Evolutionary conservation across 1,284 basidiomycete species (phyloP).

Genomic region (Cryptococcus hybrid): DNA sequence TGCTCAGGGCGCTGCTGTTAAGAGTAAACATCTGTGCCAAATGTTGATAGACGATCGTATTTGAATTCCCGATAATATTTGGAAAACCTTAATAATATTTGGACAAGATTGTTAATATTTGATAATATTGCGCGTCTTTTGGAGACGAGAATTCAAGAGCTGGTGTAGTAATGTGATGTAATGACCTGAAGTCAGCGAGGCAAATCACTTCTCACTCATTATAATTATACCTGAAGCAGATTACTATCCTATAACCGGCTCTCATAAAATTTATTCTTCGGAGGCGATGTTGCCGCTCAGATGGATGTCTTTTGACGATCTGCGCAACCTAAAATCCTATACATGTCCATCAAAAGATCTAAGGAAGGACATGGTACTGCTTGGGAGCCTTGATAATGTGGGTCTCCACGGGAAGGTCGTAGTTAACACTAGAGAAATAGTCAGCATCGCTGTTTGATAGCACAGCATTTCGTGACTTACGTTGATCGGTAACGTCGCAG

Average conservation of each 20-base stretch:
- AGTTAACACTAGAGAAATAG: slow-evolving; percentile 38
- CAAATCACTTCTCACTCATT: too few relatives aligned
- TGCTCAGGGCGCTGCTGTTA: slow-evolving; percentile 8
- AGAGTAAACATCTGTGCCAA: background rate
- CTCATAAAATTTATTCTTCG: too few relatives aligned
- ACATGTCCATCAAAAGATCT: slow-evolving; percentile 15
- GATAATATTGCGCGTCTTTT: background rate
- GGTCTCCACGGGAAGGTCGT: slow-evolving; percentile 50
- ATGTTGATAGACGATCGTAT: background rate
- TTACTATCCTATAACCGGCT: too few relatives aligned
- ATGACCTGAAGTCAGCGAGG: too few relatives aligned
- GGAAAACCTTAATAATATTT: background rate
- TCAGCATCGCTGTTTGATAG: background rate
- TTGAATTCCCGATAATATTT: background rate
- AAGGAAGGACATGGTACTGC: slow-evolving; percentile 53
- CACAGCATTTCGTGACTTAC: slow-evolving; percentile 35
- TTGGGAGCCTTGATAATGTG: slow-evolving; percentile 48
- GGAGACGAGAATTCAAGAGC: too few relatives aligned
- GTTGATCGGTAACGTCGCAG: slow-evolving; percentile 84
- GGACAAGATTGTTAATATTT: background rate
- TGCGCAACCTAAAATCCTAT: too few relatives aligned
- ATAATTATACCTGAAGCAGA: too few relatives aligned
- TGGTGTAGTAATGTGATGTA: too few relatives aligned
- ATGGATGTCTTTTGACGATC: too few relatives aligned
- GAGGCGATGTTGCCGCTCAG: too few relatives aligned